Conservation (phyloP, 2,329 filamentous ascomycete species). For the Ophiostoma montium region DNA sequence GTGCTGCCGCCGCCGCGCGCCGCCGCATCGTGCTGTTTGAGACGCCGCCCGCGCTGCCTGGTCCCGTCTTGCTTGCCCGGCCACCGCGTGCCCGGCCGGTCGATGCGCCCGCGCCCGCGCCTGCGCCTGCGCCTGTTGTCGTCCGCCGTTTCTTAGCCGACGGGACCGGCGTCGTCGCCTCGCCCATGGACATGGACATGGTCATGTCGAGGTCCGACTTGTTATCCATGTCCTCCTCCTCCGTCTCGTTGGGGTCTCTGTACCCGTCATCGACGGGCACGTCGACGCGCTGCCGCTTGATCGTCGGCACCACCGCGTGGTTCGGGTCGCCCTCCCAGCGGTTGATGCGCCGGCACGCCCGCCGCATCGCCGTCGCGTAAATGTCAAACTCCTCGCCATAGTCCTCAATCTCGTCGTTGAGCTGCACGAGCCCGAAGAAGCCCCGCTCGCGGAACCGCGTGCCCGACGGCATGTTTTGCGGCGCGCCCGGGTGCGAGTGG, state of each 20-base stretch:
- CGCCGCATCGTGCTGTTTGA: slow-evolving; percentile 10
- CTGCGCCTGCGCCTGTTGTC: background rate
- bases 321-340: slow-evolving; percentile 41
- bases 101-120: slow-evolving; percentile 8
- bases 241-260: slow-evolving; percentile 20
- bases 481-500: slow-evolving; percentile 10
- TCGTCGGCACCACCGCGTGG: slow-evolving; percentile 28
- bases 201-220: slow-evolving; percentile 12
- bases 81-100: slow-evolving; percentile 4
- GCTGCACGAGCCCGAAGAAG: slow-evolving; percentile 48
- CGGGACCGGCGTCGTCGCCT: slow-evolving; percentile 3
- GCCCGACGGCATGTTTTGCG: slow-evolving; percentile 14
- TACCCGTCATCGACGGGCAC: slow-evolving; percentile 17
- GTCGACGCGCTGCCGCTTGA: slow-evolving; percentile 26
- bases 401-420: slow-evolving; percentile 52
- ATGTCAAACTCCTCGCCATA: slow-evolving; percentile 60
- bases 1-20: slow-evolving; percentile 1
- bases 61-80: background rate
- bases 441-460: slow-evolving; percentile 39
- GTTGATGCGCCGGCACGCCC: slow-evolving; percentile 48
- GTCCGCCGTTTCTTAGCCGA: slow-evolving; percentile 9
- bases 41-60: background rate
- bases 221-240: slow-evolving; percentile 17
- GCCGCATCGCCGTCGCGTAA: slow-evolving; percentile 51
- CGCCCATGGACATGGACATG: slow-evolving; percentile 1